phyloP scores from a whole-genome alignment of 1,284 basidiomycete genomes.

The Uromyces viciae-fabae region DNA sequence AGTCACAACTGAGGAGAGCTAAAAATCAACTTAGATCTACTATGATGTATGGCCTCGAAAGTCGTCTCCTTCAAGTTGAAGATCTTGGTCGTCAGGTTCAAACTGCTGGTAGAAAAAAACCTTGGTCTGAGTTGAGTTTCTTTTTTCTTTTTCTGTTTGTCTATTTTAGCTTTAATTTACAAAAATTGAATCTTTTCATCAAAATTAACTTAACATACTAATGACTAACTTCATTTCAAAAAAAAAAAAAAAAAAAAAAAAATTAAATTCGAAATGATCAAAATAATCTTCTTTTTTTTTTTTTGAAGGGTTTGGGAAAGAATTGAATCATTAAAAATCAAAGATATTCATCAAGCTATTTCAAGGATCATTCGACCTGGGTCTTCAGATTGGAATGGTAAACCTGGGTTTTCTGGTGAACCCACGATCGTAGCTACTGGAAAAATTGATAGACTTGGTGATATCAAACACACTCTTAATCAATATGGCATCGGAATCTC shows the following conservation, averaged over 20 bases:
- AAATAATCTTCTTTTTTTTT: constrained; percentile 7
- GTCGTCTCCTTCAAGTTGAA: constrained; percentile 39
- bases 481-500: constrained; percentile 22
- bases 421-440: constrained; percentile 41
- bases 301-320: constrained; percentile 31
- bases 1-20: constrained; percentile 31
- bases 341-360: constrained; percentile 38
- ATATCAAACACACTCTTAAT: constrained; percentile 22
- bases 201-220: neutral
- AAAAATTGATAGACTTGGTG: constrained; percentile 23
- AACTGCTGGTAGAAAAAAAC: constrained; percentile 34
- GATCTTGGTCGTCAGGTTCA: constrained; percentile 43
- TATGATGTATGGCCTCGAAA: constrained; percentile 43
- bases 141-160: neutral
- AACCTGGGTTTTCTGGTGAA: constrained; percentile 28
- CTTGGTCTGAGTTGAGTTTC: constrained; percentile 38
- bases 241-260: neutral
- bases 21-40: constrained; percentile 41
- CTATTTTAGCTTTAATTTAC: neutral
- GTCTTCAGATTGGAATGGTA: neutral
- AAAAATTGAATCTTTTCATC: neutral
- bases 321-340: constrained; percentile 37
- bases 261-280: too few species aligned
- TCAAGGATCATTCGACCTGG: constrained; percentile 36
- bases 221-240: neutral